phyloP scores from a whole-genome alignment of 2,329 filamentous ascomycete genomes.

The Fusarium agapanthi region DNA sequence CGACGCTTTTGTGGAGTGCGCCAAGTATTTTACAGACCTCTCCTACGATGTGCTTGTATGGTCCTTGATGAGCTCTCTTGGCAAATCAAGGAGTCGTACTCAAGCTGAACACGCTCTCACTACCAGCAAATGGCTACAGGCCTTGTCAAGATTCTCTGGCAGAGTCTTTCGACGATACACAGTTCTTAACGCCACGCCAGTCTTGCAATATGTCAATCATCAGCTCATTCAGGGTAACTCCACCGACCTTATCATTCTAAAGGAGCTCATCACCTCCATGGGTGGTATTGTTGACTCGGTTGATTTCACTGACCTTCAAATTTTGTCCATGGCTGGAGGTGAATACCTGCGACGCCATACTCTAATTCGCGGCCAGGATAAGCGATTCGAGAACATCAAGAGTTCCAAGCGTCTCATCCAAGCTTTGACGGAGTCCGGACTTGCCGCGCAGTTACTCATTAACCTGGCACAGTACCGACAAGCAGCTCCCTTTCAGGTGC shows the following conservation, averaged over 20 bases:
- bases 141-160: conserved; percentile 89
- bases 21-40: conserved; percentile 90
- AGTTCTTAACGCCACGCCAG: conserved; percentile 82
- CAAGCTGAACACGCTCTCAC: conserved; percentile 72
- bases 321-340: conserved; percentile 88
- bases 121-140: conserved; percentile 91
- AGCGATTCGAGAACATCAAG: conserved; percentile 76
- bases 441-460: conserved; percentile 86
- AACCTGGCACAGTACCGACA: conserved; percentile 91
- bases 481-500: conserved; percentile 80
- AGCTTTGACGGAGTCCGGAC: conserved; percentile 77
- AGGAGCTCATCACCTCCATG: conserved; percentile 92
- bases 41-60: conserved; percentile 94
- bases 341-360: conserved; percentile 81
- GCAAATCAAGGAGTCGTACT: conserved; percentile 69
- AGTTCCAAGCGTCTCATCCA: conserved; percentile 84
- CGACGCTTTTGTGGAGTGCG: conserved; percentile 92
- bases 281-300: conserved; percentile 88
- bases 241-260: conserved; percentile 89
- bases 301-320: conserved; percentile 88
- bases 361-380: conserved; percentile 81
- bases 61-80: conserved; percentile 82
- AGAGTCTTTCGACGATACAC: conserved; percentile 88
- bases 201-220: conserved; percentile 88
- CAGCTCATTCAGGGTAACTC: conserved; percentile 85